phyloP scores from a whole-genome alignment of 164 flowering plant species.

The Santalum album region DNA sequence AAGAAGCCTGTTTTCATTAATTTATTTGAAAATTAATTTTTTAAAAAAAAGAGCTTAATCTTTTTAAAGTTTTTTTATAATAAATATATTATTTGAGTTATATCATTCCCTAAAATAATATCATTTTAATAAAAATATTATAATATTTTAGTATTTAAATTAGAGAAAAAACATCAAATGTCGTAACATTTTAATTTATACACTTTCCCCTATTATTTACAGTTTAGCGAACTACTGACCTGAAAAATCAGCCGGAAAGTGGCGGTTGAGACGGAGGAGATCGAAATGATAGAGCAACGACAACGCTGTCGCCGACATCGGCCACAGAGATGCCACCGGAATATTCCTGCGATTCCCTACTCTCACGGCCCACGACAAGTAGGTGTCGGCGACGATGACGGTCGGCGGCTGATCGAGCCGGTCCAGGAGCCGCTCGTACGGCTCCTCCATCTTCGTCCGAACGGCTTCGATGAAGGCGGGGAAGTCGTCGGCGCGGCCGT shows the following conservation, averaged over 20 bases:
- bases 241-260: constrained; percentile 9
- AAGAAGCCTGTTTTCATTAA: no score
- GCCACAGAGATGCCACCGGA: constrained; percentile 30
- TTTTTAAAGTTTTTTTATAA: no score
- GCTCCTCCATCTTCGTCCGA: constrained; percentile 25
- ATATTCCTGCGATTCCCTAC: constrained; percentile 26
- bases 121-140: no score
- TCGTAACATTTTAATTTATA: no score
- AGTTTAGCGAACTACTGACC: neutral
- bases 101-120: no score
- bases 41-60: no score
- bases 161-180: no score
- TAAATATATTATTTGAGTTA: no score
- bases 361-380: constrained; percentile 16
- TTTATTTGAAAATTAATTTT: no score
- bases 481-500: constrained; percentile 21
- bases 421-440: constrained; percentile 29
- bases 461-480: constrained; percentile 21
- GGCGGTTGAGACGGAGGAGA: constrained; percentile 10
- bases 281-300: constrained; percentile 15
- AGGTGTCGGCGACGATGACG: constrained; percentile 23
- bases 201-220: no score
- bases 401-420: constrained; percentile 20
- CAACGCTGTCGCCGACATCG: constrained; percentile 19
- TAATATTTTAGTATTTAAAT: no score